These are phyloP conservation scores for Simplicillium sp. DNA, from an alignment of 2,329 filamentous ascomycete species.

Conservation along the genomic window DNA sequence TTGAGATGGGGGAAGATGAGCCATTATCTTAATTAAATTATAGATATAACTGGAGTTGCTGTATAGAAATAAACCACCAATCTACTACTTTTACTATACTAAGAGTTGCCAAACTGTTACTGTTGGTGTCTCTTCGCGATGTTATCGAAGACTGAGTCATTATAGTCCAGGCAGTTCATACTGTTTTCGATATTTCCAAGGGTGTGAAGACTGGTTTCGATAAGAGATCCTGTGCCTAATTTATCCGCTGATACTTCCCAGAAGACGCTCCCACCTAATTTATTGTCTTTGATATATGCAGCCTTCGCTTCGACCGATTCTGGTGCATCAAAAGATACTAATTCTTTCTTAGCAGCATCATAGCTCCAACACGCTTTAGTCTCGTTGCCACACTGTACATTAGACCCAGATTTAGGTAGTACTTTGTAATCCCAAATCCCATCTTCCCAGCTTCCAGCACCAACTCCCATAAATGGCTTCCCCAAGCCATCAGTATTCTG, in stretches of 20 bases:
- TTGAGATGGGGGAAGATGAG: too few species aligned
- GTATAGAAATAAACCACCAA: too few species aligned
- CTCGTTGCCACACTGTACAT: conserved; percentile 37
- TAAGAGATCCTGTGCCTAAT: conserved; percentile 44
- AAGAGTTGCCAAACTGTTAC: too few species aligned
- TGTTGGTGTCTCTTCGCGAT: too few species aligned
- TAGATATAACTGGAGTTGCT: too few species aligned
- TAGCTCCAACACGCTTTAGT: conserved; percentile 59
- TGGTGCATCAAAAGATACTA: conserved; percentile 61
- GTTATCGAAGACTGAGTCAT: too few species aligned
- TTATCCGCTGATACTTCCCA: conserved; percentile 66
- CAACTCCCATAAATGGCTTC: neutral
- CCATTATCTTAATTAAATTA: too few species aligned
- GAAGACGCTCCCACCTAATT: conserved; percentile 68
- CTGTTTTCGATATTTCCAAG: conserved; percentile 18
- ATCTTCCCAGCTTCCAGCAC: neutral
- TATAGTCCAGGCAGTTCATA: too few species aligned
- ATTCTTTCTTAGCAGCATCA: conserved; percentile 41
- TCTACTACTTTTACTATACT: too few species aligned
- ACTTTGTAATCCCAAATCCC: neutral
- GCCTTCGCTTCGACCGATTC: conserved; percentile 49
- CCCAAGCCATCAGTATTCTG: neutral
- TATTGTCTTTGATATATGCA: conserved; percentile 45
- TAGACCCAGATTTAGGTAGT: neutral
- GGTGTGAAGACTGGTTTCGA: conserved; percentile 22